Evolutionary conservation across 768 basidiomycete genomes (phyloP).

Genomic region (Tylopilus plumbeoviolaceoides): DNA sequence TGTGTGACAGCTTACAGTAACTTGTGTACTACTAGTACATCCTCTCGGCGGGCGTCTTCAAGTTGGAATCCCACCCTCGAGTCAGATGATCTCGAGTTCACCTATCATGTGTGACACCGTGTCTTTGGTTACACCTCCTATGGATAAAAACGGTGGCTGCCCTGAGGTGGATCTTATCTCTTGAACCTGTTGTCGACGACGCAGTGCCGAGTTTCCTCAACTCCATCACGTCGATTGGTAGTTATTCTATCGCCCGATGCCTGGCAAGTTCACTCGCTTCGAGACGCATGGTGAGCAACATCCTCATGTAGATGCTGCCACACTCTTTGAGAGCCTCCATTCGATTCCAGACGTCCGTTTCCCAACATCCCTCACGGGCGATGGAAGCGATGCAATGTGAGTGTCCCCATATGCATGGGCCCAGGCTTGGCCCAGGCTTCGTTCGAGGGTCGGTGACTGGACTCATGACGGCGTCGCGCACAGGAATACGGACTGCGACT

Average conservation of each 20-base stretch:
- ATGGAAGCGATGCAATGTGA: constrained; percentile 90
- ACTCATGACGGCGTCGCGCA: not conserved
- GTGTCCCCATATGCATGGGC: not conserved
- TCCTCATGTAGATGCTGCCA: not conserved
- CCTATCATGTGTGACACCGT: not conserved
- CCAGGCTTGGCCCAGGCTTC: not conserved
- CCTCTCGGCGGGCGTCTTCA: too few species aligned
- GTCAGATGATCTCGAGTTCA: not conserved
- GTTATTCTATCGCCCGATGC: constrained; percentile 1
- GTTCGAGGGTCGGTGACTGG: not conserved
- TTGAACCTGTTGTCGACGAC: not conserved
- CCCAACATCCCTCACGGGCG: constrained; percentile 86
- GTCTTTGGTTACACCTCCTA: not conserved
- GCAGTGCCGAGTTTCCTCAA: too few species aligned
- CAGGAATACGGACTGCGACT: constrained; percentile 93
- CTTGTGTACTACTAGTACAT: too few species aligned
- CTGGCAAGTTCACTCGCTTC: constrained; percentile 45
- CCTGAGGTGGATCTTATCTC: not conserved
- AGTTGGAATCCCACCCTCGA: not conserved
- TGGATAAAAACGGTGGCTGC: not conserved
- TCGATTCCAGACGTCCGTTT: constrained; percentile 69
- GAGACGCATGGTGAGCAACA: constrained; percentile 49
- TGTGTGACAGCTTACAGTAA: too few species aligned
- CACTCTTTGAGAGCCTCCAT: too few species aligned
- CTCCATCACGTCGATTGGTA: not conserved